Evolutionary conservation across 306 rosid genomes (phyloP), one percentile per base, ranked within the genome.

Genomic region (Dalbergia oliveri): DNA sequence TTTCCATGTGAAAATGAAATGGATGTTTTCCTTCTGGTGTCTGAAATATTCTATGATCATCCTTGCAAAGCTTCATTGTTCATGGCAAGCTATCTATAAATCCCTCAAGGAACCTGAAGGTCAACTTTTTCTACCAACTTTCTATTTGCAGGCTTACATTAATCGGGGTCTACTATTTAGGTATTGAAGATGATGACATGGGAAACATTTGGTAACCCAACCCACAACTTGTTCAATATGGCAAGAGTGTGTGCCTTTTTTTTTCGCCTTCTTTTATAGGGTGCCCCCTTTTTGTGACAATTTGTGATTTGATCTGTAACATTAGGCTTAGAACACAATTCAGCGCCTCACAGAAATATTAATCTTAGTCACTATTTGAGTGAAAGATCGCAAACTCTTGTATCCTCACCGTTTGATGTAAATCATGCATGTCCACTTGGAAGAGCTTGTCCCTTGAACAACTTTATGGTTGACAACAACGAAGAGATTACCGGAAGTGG

Each of bases 131-230:
- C 76, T 78, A 39, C 78, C 72, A 35, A 66, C 37, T 78, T 81
- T 79, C 56, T 74, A 44, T 84, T 78, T 90, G 92, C 97, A 94
- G 98, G 97, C 93, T 94, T 81, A 86, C 89, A 33, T 82, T 94
- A 85, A 84, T 88, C 51, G 90, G 72, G 53, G 92, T 92, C 86
- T 86, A 88, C 90, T 87, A 87, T 51, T 87, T 94, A 80, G 86
- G 91, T 50, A 81, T 85, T 2, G 93, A 85, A 44, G 94, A 87
- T 6, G 90, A 94, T 59, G 80, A 88, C 45, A 41, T 85, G 78
- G 77, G 80, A 73, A 62, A 83, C 63, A 86, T 90, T 82, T 92
- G 89, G 91, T 83, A 78, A 56, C 63, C 59, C 72, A 54, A n/a
- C n/a, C n/a, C 61, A 77, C 10, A 43, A 13, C 51, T 11, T 53